Percentiles rank a stretch among this genome's conserved stretches.
Conservation (phyloP, 2,329 filamentous ascomycete genomes). For the Colletotrichum horii region DNA sequence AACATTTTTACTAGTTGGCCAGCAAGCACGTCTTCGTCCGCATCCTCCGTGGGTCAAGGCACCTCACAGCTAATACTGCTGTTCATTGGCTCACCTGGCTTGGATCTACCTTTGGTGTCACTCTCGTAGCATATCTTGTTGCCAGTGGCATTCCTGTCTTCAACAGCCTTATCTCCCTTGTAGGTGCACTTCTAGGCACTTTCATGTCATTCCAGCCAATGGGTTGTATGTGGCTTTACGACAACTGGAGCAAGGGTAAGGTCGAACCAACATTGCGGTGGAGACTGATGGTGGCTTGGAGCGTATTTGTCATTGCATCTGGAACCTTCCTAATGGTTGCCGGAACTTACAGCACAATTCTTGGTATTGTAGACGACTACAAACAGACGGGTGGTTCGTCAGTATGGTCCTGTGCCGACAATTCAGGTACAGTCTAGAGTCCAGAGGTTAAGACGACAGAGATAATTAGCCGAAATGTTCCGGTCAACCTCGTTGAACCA, state of each 20-base stretch:
- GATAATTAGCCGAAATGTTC: background rate
- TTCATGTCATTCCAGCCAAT: slow-evolving; percentile 34
- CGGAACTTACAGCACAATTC: slow-evolving; percentile 17
- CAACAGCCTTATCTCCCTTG: slow-evolving; percentile 29
- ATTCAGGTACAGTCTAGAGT: background rate
- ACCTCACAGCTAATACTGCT: slow-evolving; percentile 29
- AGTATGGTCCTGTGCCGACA: slow-evolving; percentile 22
- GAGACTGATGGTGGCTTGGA: slow-evolving; percentile 21
- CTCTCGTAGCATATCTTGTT: slow-evolving; percentile 27
- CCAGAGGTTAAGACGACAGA: background rate
- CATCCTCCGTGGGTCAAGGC: slow-evolving; percentile 30
- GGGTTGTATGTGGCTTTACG: slow-evolving; percentile 32
- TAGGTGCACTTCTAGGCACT: slow-evolving; percentile 33
- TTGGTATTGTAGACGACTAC: slow-evolving; percentile 12
- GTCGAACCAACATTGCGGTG: background rate
- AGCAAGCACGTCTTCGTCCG: slow-evolving; percentile 35
- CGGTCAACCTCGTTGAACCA: background rate
- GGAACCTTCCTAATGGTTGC: slow-evolving; percentile 6
- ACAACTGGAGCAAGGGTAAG: slow-evolving; percentile 27
- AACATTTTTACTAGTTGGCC: background rate
- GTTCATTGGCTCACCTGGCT: slow-evolving; percentile 35
- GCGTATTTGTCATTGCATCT: slow-evolving; percentile 24
- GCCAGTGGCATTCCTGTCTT: slow-evolving; percentile 29
- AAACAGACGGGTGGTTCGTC: background rate
- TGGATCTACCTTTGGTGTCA: slow-evolving; percentile 24